Conservation (phyloP, 2,329 filamentous ascomycete species). For the Pseudogymnoascus sp. region DNA sequence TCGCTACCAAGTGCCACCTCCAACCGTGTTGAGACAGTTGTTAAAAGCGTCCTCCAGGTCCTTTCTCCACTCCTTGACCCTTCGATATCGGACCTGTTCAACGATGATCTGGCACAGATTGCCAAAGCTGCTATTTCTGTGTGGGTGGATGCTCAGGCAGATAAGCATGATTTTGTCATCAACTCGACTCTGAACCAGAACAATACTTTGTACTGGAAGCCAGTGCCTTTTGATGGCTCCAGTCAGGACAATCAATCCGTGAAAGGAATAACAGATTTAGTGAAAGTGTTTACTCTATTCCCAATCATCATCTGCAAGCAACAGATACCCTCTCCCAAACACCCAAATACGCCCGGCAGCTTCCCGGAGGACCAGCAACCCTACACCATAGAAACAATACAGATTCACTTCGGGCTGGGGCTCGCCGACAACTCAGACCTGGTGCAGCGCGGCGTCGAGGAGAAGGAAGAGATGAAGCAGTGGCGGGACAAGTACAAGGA, state of each 20-base stretch:
- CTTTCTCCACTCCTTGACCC: slow-evolving; percentile 11
- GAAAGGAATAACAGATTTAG: not conserved
- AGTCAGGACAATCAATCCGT: not conserved
- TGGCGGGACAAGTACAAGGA: slow-evolving; percentile 1
- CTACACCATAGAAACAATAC: not conserved
- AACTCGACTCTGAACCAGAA: slow-evolving; percentile 12
- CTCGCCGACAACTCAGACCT: slow-evolving; percentile 14
- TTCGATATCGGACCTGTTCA: not conserved
- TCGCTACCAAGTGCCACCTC: not conserved
- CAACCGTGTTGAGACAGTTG: slow-evolving; percentile 11
- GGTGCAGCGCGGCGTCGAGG: slow-evolving; percentile 10
- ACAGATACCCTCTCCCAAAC: not conserved
- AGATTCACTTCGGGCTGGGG: slow-evolving; percentile 14
- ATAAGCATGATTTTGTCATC: slow-evolving; percentile 12
- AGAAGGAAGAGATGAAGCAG: slow-evolving; percentile 14
- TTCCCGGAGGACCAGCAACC: slow-evolving; percentile 10
- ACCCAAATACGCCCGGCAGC: slow-evolving; percentile 9
- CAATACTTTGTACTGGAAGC: slow-evolving; percentile 13
- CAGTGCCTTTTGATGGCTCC: slow-evolving; percentile 12
- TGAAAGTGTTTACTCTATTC: slow-evolving; percentile 15
- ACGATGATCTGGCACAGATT: slow-evolving; percentile 10
- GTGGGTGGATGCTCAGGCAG: slow-evolving; percentile 15
- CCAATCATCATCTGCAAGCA: slow-evolving; percentile 12
- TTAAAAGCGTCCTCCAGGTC: slow-evolving; percentile 9
- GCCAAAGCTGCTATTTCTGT: slow-evolving; percentile 12